phyloP scores from a whole-genome alignment of 2,329 filamentous ascomycete species.

The Penicillium sp. region DNA sequence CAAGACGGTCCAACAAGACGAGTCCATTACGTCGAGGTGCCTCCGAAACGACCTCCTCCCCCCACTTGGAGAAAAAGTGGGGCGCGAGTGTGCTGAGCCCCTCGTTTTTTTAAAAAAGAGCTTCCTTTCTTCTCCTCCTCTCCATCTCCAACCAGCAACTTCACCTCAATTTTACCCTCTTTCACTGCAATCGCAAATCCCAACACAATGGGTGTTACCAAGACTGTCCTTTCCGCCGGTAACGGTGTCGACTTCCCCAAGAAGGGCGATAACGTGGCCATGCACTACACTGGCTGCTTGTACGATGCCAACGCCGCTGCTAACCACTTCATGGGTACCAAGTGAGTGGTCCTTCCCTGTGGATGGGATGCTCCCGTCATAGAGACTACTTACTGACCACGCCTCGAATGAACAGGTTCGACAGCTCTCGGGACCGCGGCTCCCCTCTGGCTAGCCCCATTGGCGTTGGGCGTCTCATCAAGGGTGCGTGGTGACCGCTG shows the following conservation, averaged over 20 bases:
- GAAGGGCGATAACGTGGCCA: slow-evolving; percentile 72
- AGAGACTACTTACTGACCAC: neutral
- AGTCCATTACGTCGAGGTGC: slow-evolving; percentile 10
- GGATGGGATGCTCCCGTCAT: neutral
- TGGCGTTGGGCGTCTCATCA: slow-evolving; percentile 82
- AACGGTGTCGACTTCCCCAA: slow-evolving; percentile 62
- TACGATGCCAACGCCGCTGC: slow-evolving; percentile 65
- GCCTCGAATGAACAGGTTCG: slow-evolving; percentile 65
- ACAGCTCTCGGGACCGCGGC: slow-evolving; percentile 68
- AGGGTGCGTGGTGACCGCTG: slow-evolving; percentile 58
- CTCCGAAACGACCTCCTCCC: neutral
- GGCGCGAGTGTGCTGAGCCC: slow-evolving; percentile 6
- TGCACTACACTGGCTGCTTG: slow-evolving; percentile 90
- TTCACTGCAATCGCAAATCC: slow-evolving; percentile 5
- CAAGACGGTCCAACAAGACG: no score
- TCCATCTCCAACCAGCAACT: neutral
- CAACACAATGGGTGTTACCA: slow-evolving; percentile 69
- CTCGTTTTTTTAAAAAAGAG: slow-evolving; percentile 6
- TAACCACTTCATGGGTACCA: slow-evolving; percentile 64
- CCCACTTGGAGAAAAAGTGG: slow-evolving; percentile 18
- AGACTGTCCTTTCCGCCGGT: slow-evolving; percentile 65
- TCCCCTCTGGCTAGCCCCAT: slow-evolving; percentile 77
- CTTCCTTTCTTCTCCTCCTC: neutral
- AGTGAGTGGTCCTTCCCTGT: slow-evolving; percentile 57
- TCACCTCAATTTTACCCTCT: neutral